These are phyloP conservation scores for Spongospora subterranea DNA, from an alignment of 208 protist genomes.

Conservation along the genomic window DNA sequence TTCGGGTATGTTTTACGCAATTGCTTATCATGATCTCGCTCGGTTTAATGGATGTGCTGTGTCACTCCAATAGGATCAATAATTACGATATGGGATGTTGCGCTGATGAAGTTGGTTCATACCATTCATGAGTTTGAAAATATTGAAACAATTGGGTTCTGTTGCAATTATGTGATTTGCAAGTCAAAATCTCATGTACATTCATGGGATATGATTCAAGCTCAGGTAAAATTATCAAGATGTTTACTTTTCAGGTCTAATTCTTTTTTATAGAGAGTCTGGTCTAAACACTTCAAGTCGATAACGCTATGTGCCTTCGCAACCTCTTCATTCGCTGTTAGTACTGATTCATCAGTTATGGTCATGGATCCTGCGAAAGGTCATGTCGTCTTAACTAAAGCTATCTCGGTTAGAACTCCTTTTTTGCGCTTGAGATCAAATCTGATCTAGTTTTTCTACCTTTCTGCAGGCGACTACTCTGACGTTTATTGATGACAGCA, in stretches of 20 bases:
- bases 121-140: background rate
- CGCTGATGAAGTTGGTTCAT: constrained; percentile 11
- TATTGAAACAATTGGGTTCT: background rate
- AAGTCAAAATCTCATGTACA: background rate
- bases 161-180: constrained; percentile 4
- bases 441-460: too few relatives aligned
- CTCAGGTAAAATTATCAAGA: background rate
- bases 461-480: background rate
- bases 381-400: background rate
- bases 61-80: background rate
- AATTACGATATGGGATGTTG: constrained; percentile 3
- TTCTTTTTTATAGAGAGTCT: background rate
- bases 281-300: background rate
- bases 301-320: background rate
- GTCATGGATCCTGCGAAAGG: background rate
- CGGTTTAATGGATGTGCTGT: background rate
- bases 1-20: background rate
- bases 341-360: background rate
- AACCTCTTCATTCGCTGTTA: background rate
- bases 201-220: background rate
- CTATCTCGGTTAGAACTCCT: background rate
- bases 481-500: background rate
- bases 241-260: background rate
- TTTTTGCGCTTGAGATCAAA: background rate
- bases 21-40: constrained; percentile 23